Base-by-base conservation (phyloP, 371 early-diverging fungal genomes). In the Mucor irregularis region DNA sequence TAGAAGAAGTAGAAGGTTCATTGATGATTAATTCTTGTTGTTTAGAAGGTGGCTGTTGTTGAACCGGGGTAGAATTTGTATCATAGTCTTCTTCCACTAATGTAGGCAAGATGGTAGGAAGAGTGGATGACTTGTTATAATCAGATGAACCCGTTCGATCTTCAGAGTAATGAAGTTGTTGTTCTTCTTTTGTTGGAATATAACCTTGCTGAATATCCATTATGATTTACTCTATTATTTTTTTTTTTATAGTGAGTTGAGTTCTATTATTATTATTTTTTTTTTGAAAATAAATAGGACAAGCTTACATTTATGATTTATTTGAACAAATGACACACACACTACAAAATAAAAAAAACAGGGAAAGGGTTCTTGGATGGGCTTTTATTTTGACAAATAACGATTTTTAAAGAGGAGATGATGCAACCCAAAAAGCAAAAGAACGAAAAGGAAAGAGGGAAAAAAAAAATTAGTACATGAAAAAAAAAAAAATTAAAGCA, bases 151-250 rank as follows among this genome's bases (percentile, higher is more conserved):
- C 49, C 11, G 49, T 29, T 25, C 56, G 54, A 30, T 54, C 49
- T 43, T 54, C 54, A 26, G 37, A 25, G 34, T 58, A 64, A 49
- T 49, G 54, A 42, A 19, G 50, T 26, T 49, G 22, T 10, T 37
- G 53, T 19, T 58, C 64, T 49, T 58, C 54, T 17, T 48, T 49
- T 14, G 44, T 31, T 33, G 63, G 48, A 39, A 45, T 42, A 53
- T 49, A 63, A 21, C 50, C 58, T 63, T 58, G 61, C n/a, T n/a
- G 24, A 53, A 63, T 63, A 53, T 63, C 50, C 64, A 63, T 63
- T 13, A 4, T 62, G 5, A 17, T 19, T 38, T 2, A 34, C 4
- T 49, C 17, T 45, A 33, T 45, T 37, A 40, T 51, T 45, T 22
- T 45, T 19, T 44, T 33, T 45, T 26, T 54, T 22, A n/a, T n/a